These are phyloP conservation scores for Malbranchea zuffiana DNA, from an alignment of 2,329 filamentous ascomycete species.

Conservation along the genomic window DNA sequence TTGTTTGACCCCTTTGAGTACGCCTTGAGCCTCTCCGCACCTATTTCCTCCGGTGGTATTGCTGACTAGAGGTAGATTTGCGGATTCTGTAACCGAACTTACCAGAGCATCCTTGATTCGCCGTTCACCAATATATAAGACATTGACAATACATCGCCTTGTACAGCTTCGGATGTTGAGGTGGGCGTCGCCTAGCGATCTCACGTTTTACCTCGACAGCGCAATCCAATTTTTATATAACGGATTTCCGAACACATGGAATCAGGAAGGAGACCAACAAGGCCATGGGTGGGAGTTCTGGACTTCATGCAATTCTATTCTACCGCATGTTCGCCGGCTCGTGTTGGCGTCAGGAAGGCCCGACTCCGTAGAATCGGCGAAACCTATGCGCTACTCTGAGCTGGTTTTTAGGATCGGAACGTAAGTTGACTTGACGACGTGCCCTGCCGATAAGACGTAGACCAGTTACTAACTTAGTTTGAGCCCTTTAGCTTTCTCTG, in stretches of 20 bases:
- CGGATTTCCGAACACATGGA: slow-evolving; percentile 10
- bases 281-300: slow-evolving; percentile 9
- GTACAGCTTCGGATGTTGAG: slow-evolving; percentile 6
- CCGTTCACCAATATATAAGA: not conserved
- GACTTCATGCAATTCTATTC: slow-evolving; percentile 6
- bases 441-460: not conserved
- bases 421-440: too few relatives aligned
- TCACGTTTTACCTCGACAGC: not conserved
- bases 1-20: slow-evolving; percentile 10
- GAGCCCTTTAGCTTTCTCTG: slow-evolving; percentile 23
- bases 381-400: slow-evolving; percentile 17
- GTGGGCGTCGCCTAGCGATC: not conserved
- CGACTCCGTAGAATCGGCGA: slow-evolving; percentile 10
- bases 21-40: not conserved
- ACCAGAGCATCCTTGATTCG: slow-evolving; percentile 7
- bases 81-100: slow-evolving; percentile 7
- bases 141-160: slow-evolving; percentile 6
- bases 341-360: slow-evolving; percentile 14
- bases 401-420: slow-evolving; percentile 20
- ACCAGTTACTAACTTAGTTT: not conserved
- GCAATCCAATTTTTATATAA: slow-evolving; percentile 2
- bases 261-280: not conserved
- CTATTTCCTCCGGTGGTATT: too few relatives aligned
- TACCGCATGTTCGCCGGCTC: slow-evolving; percentile 23
- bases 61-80: slow-evolving; percentile 7